Percentiles rank a stretch among this genome's conserved stretches.
These are phyloP conservation scores for Botryotinia narcissicola DNA, from an alignment of 2,329 filamentous ascomycete species.

Conservation along the genomic window DNA sequence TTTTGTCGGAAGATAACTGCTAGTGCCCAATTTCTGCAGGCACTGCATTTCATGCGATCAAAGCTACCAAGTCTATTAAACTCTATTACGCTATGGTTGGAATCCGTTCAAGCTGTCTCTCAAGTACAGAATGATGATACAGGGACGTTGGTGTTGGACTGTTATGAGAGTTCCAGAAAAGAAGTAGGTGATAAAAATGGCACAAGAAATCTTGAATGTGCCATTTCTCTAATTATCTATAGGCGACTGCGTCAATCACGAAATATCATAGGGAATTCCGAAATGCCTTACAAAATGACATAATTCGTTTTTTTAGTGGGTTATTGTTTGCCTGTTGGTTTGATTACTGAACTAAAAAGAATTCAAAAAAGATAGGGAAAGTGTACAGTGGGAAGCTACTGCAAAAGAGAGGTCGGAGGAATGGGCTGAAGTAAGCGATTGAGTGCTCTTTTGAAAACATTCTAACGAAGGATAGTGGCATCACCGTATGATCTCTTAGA, in stretches of 20 bases:
- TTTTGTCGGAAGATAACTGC: conserved; percentile 36
- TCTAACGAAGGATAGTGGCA: not conserved
- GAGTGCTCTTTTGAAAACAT: not conserved
- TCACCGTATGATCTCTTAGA: not conserved
- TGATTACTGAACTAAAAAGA: not conserved
- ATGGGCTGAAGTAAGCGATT: not conserved
- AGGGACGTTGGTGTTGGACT: not conserved
- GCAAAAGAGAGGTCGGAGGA: not conserved
- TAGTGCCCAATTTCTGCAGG: not conserved
- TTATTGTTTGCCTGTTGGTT: not conserved
- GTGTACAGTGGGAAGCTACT: not conserved
- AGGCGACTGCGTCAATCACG: not conserved
- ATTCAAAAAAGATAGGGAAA: not conserved
- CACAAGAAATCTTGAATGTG: not conserved
- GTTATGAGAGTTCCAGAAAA: not conserved
- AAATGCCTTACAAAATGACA: not conserved
- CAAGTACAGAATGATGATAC: not conserved
- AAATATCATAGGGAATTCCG: not conserved
- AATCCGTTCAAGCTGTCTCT: not conserved
- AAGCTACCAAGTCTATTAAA: not conserved
- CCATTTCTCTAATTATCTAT: not conserved
- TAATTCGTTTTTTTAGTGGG: not conserved
- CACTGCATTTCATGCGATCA: not conserved
- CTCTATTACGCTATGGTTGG: not conserved
- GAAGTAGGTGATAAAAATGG: not conserved